Percentiles rank a stretch among this genome's conserved stretches.
These are phyloP conservation scores for Pichia scutulata DNA, from an alignment of 805 yeast genomes.

Conservation along the genomic window DNA sequence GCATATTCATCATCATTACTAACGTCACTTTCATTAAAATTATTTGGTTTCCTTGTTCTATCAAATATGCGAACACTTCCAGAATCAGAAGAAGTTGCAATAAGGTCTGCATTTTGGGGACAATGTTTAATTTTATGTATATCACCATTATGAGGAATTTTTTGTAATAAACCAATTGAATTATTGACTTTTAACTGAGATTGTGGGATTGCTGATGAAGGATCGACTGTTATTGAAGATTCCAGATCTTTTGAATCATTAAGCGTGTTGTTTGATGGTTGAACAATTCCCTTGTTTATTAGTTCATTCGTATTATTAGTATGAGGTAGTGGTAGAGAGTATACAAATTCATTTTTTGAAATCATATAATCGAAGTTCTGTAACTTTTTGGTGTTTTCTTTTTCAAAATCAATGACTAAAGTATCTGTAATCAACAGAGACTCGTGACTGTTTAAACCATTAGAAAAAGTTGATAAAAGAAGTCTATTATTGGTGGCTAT, in stretches of 20 bases:
- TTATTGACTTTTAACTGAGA: constrained; percentile 6
- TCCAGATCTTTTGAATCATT: neutral
- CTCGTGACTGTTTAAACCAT: constrained; percentile 34
- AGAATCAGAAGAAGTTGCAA: constrained; percentile 59
- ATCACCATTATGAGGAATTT: constrained; percentile 61
- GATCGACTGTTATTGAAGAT: neutral
- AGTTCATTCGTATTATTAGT: constrained; percentile 6
- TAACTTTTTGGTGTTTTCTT: neutral
- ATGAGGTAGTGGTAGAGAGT: constrained; percentile 9
- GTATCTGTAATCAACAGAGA: constrained; percentile 13
- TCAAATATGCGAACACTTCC: constrained; percentile 69
- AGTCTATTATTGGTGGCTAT: constrained; percentile 30
- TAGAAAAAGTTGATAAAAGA: constrained; percentile 57
- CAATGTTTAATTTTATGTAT: constrained; percentile 64
- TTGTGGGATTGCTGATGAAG: neutral
- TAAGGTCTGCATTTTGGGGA: constrained; percentile 82
- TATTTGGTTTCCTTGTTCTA: constrained; percentile 68
- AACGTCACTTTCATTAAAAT: constrained; percentile 27
- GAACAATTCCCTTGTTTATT: neutral
- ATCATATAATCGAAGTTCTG: constrained; percentile 29
- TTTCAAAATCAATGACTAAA: neutral
- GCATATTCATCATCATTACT: constrained; percentile 14
- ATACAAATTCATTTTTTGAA: constrained; percentile 27
- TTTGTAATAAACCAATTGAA: constrained; percentile 34
- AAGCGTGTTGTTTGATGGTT: neutral